Evolutionary conservation across 2,329 filamentous ascomycete genomes (phyloP).

Genomic region (Aspergillus viridinutans): DNA sequence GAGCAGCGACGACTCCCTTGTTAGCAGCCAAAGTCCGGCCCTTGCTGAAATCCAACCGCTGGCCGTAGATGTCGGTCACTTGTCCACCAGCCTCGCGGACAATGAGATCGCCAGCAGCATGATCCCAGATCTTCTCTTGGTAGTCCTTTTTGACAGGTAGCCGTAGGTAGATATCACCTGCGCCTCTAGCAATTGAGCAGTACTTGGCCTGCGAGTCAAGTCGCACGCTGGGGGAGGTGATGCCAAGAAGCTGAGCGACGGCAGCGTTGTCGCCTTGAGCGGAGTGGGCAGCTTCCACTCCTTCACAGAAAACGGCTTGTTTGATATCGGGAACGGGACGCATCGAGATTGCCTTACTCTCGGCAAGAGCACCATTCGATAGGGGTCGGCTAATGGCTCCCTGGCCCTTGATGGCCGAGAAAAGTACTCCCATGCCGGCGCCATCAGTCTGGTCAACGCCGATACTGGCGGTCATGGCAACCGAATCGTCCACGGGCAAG

Average conservation of each 20-base stretch:
- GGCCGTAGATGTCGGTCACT: conserved; percentile 85
- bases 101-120: conserved; percentile 90
- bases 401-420: conserved; percentile 74
- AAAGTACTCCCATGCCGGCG: conserved; percentile 76
- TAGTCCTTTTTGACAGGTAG: conserved; percentile 82
- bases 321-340: conserved; percentile 68
- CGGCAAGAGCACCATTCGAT: conserved; percentile 44
- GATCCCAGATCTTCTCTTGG: conserved; percentile 99
- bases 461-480: conserved; percentile 65
- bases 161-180: conserved; percentile 90
- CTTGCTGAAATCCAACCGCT: conserved; percentile 76
- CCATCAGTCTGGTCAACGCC: conserved; percentile 70
- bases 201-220: conserved; percentile 99
- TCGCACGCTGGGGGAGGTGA: conserved; percentile 81
- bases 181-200: conserved; percentile 86
- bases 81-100: conserved; percentile 89
- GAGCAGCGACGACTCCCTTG: conserved; percentile 89
- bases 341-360: conserved; percentile 70
- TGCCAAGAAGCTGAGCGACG: conserved; percentile 79
- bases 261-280: conserved; percentile 81
- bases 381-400: conserved; percentile 79
- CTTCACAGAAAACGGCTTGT: conserved; percentile 90
- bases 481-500: conserved; percentile 78
- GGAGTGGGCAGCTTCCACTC: conserved; percentile 89
- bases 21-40: conserved; percentile 85